Evolutionary conservation across 805 yeast genomes (phyloP), one percentile per base, ranked within the genome.

Genomic region (Kodamaea jinghongensis): DNA sequence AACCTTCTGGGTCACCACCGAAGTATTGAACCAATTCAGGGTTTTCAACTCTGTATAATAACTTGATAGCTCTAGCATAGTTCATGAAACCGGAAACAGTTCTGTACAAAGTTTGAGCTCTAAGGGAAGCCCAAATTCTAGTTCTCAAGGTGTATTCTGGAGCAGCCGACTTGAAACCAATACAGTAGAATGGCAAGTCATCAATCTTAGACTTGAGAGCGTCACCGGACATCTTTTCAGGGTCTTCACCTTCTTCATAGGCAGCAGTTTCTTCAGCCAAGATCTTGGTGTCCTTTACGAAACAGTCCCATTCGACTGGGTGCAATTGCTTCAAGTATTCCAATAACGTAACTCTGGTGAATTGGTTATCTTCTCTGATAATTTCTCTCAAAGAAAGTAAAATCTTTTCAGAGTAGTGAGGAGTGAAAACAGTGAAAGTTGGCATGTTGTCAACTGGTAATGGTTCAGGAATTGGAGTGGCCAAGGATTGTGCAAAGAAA

Each of bases 401-500:
- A 47, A 91, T 91, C 79, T 89, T 91, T 71, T 91, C 99, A 49
- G 93, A 75, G 68, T 91, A 91, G 65, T 91, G 99, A 57, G 99
- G 98, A 51, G 91, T 85, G 65, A 91, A 73, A 15, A 93, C 98
- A 28, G 99, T 90, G 67, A 93, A 93, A 9, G 98, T 91, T 50
- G 99, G 99, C 99, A 93, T 93, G 75, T 91, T 91, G 68, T 93
- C 99, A 52, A 95, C 98, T 31, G 99, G 99, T 60, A 93, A 75
- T 47, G 99, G 98, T 71, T 93, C 99, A 48, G 96, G 96, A 55
- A 93, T 90, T 53, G 99, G 99, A 44, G 99, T 93, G 38, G 99
- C 95, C 67, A 93, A 76, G 8, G 98, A 90, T 70, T 93, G 99
- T 44, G 99, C 99, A 72, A 93, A 93, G 85, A 95, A 93, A 44